Base-by-base conservation (phyloP, 1,284 basidiomycete species). In the Moniliophthora roreri region DNA sequence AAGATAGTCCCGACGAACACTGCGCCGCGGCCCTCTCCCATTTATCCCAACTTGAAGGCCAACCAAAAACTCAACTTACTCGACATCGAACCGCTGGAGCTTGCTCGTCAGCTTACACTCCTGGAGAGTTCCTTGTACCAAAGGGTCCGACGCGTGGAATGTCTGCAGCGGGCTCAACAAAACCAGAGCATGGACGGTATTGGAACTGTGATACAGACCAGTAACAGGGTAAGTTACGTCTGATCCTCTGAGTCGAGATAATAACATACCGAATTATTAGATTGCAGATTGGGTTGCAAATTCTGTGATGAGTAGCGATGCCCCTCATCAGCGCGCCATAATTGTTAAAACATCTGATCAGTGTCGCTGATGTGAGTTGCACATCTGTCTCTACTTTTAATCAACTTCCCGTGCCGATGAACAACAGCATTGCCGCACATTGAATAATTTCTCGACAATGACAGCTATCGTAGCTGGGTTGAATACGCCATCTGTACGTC, bases 381-480 rank as follows among this genome's bases (percentile, higher is more conserved):
- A 16, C 10, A 9, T 7, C 50, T 54, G n/a, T n/a, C n/a, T n/a
- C 47, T 37, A 60, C 20, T 35, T 20, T 16, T 21, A 21, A n/a
- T n/a, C n/a, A n/a, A n/a, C n/a, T 47, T 49, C 48, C 45, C n/a
- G 41, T 37, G 21, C 58, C 34, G 46, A 51, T 50, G 18, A 56
- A 40, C 32, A 58, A n/a, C 60, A 98, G 94, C 89, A 91, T 44
- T 99, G 96, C 71, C 87, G 93, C 46, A 71, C 74, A 15, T 72
- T 99, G 59, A 91, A 96, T 67, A 99, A 99, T 70, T 99, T 93
- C 71, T 96, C 95, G 11, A 91, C 90, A 11, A 91, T 98, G 85
- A 93, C 94, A 63, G 94, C 96, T 26, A 93, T 99, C 52, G 86
- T 97, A 9, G 96, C 95, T 3, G 97, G 95, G 1, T 78, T 99